phyloP scores from a whole-genome alignment of 2,329 filamentous ascomycete genomes.

The Aspergillus piperis region DNA sequence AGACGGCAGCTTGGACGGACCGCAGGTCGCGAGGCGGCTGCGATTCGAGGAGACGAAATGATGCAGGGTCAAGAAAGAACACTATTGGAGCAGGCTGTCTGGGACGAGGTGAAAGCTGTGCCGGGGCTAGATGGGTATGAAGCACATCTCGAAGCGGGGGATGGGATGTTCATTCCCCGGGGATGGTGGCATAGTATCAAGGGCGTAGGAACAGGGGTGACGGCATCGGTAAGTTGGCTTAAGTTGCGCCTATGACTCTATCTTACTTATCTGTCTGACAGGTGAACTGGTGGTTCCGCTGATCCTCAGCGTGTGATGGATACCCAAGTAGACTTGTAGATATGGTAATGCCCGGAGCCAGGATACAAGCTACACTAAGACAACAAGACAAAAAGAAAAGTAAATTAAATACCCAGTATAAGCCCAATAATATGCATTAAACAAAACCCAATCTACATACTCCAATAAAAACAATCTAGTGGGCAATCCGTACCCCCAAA shows the following conservation, averaged over 20 bases:
- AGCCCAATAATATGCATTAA: too few relatives aligned
- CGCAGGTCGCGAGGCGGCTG: conserved; percentile 39
- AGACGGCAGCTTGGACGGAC: conserved; percentile 41
- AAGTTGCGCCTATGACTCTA: conserved; percentile 28
- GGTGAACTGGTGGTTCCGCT: conserved; percentile 83
- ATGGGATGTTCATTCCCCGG: conserved; percentile 75
- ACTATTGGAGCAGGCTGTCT: conserved; percentile 68
- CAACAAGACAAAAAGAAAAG: too few relatives aligned
- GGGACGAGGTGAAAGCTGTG: conserved; percentile 51
- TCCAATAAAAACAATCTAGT: neutral
- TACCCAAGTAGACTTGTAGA: neutral
- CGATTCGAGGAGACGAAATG: conserved; percentile 80
- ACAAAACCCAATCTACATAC: too few relatives aligned
- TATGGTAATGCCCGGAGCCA: neutral
- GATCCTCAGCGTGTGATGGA: neutral
- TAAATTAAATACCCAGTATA: too few relatives aligned
- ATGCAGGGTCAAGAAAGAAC: conserved; percentile 76
- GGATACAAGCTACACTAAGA: too few relatives aligned
- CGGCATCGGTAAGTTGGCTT: conserved; percentile 54
- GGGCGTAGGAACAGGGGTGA: conserved; percentile 60
- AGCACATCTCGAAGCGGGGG: conserved; percentile 62
- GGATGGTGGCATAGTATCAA: conserved; percentile 88
- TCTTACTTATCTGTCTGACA: conserved; percentile 26
- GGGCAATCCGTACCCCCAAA: neutral
- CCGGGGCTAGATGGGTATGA: conserved; percentile 45